These are phyloP conservation scores for Blastobotrys apis DNA, from an alignment of 1,139 yeast species.

Conservation along the genomic window DNA sequence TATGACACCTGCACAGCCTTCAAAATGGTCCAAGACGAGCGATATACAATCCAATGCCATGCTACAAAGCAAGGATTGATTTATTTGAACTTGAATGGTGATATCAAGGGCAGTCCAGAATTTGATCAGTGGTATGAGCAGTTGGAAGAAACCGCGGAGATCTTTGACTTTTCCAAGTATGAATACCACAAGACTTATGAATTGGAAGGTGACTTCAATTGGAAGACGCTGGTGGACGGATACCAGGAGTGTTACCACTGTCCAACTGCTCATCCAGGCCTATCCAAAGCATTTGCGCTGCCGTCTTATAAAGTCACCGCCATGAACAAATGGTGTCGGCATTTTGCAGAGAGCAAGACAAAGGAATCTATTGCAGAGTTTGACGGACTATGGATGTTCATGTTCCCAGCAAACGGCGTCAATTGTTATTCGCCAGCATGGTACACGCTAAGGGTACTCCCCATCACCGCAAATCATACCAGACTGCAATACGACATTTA, in stretches of 20 bases:
- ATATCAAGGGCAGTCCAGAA: neutral
- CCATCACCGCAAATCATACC: conserved; percentile 10
- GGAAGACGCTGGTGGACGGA: conserved; percentile 15
- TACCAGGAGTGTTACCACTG: conserved; percentile 15
- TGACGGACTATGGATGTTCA: conserved; percentile 16
- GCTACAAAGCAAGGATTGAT: conserved; percentile 11
- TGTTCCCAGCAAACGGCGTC: conserved; percentile 13
- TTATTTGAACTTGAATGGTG: conserved; percentile 9
- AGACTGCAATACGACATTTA: conserved; percentile 12
- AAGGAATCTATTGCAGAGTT: conserved; percentile 9
- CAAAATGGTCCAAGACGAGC: conserved; percentile 8
- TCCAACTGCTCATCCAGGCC: conserved; percentile 14
- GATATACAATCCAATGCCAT: conserved; percentile 4
- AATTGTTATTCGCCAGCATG: conserved; percentile 16
- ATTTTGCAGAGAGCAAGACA: conserved; percentile 9
- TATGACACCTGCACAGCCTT: neutral
- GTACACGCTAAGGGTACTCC: conserved; percentile 12
- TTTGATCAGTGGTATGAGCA: conserved; percentile 9
- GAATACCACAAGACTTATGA: conserved; percentile 11
- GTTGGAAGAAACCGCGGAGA: conserved; percentile 6
- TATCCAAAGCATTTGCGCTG: conserved; percentile 11
- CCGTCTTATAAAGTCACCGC: conserved; percentile 12
- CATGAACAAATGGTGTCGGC: conserved; percentile 12
- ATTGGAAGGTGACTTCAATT: conserved; percentile 12
- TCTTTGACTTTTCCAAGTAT: conserved; percentile 12